Evolutionary conservation across 2,329 filamentous ascomycete species (phyloP), one percentile per base, ranked within the genome.

Genomic region (Aspergillus nomiae): DNA sequence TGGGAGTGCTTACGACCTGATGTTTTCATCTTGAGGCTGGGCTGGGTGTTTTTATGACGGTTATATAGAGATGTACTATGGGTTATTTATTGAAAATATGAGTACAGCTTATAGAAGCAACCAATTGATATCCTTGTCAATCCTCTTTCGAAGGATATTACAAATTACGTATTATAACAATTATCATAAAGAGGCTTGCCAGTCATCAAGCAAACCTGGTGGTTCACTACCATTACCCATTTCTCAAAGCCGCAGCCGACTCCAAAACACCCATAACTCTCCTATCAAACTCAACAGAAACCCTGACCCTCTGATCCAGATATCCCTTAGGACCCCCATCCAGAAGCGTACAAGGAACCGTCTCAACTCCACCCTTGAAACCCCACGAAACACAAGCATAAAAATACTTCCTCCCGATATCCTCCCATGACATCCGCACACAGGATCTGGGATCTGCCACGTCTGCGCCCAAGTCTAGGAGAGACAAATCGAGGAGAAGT

Each of bases 381-480:
- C 57, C 62, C 75, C 76, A 77, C 30, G 65, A 67, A 28, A 80
- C 62, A 60, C 71, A 77, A 3, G 74, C 76, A 46, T 74, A 77
- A 54, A 75, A 78, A 38, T 73, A 71, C 9, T 67, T 63, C 36
- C 59, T 67, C 26, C 70, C 71, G 19, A 76, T 68, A 32, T 62
- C 58, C 12, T 68, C 62, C 75, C 77, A 79, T 1, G 70, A 71
- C 3, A 67, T 62, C 2, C 63, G 66, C 7, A 74, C 60, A 45
- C 70, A 72, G 16, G 73, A 72, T 4, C 61, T 63, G 9, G 53
- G n/a, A 59, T 72, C 66, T 1, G 65, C 64, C 19, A 67, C 59
- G 1, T 61, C 59, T 12, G 63, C 53, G 10, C 58, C 46, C 24
- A 68, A 63, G 24, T 57, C 36, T 14, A 74, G 55, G 21, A 77